Evolutionary conservation across 306 rosid genomes (phyloP).

Genomic region (Hylodesmum podocarpum): DNA sequence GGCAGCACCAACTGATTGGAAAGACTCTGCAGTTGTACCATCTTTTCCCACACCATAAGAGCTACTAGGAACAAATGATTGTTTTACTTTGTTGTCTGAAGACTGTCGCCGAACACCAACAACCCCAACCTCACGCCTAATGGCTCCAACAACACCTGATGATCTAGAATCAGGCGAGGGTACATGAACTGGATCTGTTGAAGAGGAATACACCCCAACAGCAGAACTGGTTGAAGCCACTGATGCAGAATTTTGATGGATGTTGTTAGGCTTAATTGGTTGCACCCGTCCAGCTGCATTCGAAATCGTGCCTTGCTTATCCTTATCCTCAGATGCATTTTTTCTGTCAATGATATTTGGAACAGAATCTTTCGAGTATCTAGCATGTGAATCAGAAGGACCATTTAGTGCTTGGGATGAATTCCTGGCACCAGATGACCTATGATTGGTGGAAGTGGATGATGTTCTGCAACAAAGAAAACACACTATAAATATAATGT

Average conservation of each 20-base stretch:
- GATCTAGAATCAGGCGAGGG: constrained; percentile 97
- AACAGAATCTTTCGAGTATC: constrained; percentile 42
- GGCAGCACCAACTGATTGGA: constrained; percentile 54
- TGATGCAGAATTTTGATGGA: constrained; percentile 49
- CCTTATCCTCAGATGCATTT: constrained; percentile 54
- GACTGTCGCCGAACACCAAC: constrained; percentile 82
- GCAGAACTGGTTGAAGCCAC: constrained; percentile 63
- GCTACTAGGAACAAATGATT: constrained; percentile 55
- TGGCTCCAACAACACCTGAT: constrained; percentile 87
- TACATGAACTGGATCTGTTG: constrained; percentile 97
- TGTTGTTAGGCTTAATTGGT: constrained; percentile 50
- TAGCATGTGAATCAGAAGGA: constrained; percentile 54
- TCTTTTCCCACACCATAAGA: constrained; percentile 60
- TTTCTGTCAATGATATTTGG: constrained; percentile 44
- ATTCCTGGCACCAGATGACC: constrained; percentile 52
- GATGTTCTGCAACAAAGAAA: constrained; percentile 47
- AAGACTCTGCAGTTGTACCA: constrained; percentile 61
- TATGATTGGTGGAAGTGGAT: constrained; percentile 53
- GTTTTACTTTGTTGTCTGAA: constrained; percentile 55
- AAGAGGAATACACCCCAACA: constrained; percentile 90
- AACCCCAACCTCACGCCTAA: constrained; percentile 94
- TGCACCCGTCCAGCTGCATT: constrained; percentile 48
- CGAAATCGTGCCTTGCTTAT: constrained; percentile 44
- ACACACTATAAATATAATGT: constrained; percentile 1
- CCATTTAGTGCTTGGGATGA: constrained; percentile 49